Evolutionary conservation across 345 rosid genomes (phyloP).

Genomic region (Citrus medica): DNA sequence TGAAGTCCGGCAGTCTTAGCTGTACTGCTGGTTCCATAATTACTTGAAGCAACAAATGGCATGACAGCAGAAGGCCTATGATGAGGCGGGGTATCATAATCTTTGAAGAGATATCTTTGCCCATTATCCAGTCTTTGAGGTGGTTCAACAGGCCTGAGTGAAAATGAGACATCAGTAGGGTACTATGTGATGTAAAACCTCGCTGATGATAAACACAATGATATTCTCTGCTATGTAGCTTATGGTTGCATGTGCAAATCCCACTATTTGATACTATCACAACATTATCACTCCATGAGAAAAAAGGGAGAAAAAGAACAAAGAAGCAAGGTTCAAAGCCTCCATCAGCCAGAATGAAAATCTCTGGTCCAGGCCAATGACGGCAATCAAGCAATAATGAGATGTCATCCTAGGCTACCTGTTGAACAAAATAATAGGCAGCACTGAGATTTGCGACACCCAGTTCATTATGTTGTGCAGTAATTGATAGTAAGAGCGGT

Average conservation of each 20-base stretch:
- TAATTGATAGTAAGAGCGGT: neutral
- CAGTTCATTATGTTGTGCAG: too few relatives aligned
- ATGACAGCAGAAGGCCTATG: constrained; percentile 37
- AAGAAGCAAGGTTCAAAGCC: too few relatives aligned
- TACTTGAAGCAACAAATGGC: constrained; percentile 56
- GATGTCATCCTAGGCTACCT: neutral
- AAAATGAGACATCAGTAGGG: constrained; percentile 5
- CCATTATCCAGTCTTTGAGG: constrained; percentile 44
- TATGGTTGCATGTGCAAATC: neutral
- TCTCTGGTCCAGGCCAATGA: neutral
- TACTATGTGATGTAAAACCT: neutral
- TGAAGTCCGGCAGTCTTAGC: constrained; percentile 56
- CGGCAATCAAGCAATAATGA: neutral
- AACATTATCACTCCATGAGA: neutral
- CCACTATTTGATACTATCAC: neutral
- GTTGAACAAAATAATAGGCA: neutral
- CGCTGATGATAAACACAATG: neutral
- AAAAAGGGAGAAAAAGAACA: neutral
- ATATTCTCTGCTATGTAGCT: neutral
- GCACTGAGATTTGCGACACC: neutral
- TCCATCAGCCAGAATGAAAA: too few relatives aligned
- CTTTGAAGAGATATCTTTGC: constrained; percentile 30
- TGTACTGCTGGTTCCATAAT: constrained; percentile 47
- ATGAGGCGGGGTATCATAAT: constrained; percentile 35
- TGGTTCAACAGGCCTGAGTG: constrained; percentile 43